Conservation (phyloP, 1,284 basidiomycete species). For the Trichosporon sp. region DNA sequence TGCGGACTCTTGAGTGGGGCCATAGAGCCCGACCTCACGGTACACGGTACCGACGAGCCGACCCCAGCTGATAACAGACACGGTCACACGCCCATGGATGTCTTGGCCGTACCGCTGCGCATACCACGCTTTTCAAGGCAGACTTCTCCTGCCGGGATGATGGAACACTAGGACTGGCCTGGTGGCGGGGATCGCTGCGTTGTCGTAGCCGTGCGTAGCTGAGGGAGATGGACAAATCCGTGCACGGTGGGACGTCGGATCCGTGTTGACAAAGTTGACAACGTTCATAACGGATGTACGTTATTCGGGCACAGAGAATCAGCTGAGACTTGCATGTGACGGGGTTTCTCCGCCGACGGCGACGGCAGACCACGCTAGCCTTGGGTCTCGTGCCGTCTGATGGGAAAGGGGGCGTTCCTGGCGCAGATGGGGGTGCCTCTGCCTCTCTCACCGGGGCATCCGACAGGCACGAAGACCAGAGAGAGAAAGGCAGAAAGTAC, state of each 20-base stretch:
- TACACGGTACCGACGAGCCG: no score
- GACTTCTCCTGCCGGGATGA: background rate
- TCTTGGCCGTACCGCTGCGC: background rate
- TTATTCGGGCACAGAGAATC: conserved; percentile 15
- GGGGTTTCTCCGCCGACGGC: conserved; percentile 19
- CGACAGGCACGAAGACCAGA: no score
- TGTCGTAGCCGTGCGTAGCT: background rate
- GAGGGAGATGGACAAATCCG: background rate
- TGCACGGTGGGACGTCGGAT: conserved; percentile 8
- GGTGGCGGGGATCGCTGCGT: background rate
- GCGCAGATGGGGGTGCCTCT: background rate
- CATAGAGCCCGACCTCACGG: background rate
- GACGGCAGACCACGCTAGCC: background rate
- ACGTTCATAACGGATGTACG: conserved; percentile 4
- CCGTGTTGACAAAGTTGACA: conserved; percentile 1
- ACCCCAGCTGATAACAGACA: background rate
- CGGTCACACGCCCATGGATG: background rate
- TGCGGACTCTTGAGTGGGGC: background rate
- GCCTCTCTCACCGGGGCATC: no score
- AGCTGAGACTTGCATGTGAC: conserved; percentile 20
- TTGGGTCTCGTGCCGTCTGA: background rate
- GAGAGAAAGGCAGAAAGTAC: background rate
- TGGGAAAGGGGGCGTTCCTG: background rate
- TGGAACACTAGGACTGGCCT: background rate
- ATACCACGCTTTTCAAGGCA: background rate